phyloP scores from a whole-genome alignment of 2,329 filamentous ascomycete genomes.

The Bertia moriformis region DNA sequence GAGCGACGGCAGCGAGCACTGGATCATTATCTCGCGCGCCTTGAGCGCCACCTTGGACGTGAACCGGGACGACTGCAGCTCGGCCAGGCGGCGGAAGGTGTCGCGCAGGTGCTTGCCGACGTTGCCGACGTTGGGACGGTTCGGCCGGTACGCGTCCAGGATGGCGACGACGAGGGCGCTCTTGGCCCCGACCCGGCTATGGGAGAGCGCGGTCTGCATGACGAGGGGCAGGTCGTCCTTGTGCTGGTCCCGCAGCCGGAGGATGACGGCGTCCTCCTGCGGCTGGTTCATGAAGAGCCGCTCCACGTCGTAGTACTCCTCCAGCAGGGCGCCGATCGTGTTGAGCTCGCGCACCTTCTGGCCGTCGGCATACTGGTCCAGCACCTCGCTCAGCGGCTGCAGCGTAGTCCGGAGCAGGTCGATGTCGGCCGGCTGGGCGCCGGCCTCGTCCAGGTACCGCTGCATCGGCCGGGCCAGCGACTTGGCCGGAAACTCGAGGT shows the following conservation, averaged over 20 bases:
- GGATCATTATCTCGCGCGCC: constrained; percentile 91
- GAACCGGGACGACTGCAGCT: constrained; percentile 64
- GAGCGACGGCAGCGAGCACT: constrained; percentile 86
- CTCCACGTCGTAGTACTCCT: constrained; percentile 73
- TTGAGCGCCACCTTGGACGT: constrained; percentile 91
- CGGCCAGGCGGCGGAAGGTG: constrained; percentile 70
- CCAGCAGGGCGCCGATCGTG: constrained; percentile 65
- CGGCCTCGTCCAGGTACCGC: constrained; percentile 79
- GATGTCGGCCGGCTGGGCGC: constrained; percentile 58
- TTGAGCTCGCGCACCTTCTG: constrained; percentile 80
- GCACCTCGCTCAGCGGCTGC: constrained; percentile 61
- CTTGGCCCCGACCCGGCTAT: constrained; percentile 84
- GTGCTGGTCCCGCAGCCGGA: constrained; percentile 88
- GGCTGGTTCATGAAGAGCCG: constrained; percentile 70
- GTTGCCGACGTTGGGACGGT: constrained; percentile 79
- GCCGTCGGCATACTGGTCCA: constrained; percentile 70
- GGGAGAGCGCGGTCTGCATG: constrained; percentile 78
- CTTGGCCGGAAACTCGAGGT: constrained; percentile 83
- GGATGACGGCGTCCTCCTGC: constrained; percentile 84
- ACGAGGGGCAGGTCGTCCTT: constrained; percentile 81
- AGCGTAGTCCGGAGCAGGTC: constrained; percentile 63
- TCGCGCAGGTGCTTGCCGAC: constrained; percentile 77
- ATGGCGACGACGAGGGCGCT: constrained; percentile 86
- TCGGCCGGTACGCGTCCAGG: constrained; percentile 84
- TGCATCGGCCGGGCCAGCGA: constrained; percentile 67